Evolutionary conservation across 805 yeast genomes (phyloP).

Genomic region (Torulaspora maleeae): DNA sequence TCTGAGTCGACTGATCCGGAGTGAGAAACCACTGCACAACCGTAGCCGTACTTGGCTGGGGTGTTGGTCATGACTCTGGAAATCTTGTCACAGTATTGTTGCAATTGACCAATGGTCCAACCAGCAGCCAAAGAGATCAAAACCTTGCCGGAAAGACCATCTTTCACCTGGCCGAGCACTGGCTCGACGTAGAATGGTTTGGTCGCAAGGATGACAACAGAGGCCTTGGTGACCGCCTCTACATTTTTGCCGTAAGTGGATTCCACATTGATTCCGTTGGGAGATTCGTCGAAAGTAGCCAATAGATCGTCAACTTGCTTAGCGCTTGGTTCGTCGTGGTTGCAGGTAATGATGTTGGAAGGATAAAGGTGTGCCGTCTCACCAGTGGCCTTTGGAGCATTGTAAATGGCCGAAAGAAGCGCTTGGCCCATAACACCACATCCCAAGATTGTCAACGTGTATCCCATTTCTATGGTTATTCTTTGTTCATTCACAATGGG

Average conservation of each 20-base stretch:
- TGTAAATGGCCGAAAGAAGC: conserved; percentile 60
- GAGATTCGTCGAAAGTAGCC: conserved; percentile 40
- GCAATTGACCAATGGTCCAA: conserved; percentile 71
- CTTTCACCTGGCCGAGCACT: conserved; percentile 50
- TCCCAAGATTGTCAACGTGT: conserved; percentile 76
- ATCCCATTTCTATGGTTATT: conserved; percentile 26
- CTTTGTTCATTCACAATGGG: not conserved
- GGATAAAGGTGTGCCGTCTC: conserved; percentile 50
- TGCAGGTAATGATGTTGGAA: conserved; percentile 70
- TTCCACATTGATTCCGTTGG: conserved; percentile 46
- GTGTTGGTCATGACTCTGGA: conserved; percentile 98
- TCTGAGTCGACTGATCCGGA: conserved; percentile 46
- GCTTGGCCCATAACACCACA: conserved; percentile 97
- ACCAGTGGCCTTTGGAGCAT: conserved; percentile 27
- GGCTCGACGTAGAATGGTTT: conserved; percentile 77
- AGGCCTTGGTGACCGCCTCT: conserved; percentile 57
- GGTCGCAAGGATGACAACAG: conserved; percentile 75
- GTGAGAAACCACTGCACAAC: conserved; percentile 89
- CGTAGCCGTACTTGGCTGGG: conserved; percentile 88
- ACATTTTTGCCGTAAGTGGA: conserved; percentile 50
- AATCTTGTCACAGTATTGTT: conserved; percentile 47
- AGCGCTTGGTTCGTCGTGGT: conserved; percentile 41
- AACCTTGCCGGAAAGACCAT: conserved; percentile 48
- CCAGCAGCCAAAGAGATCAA: conserved; percentile 89
- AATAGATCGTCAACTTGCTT: conserved; percentile 49